phyloP scores from a whole-genome alignment of 306 rosid genomes.

The Rubus parviflorus region DNA sequence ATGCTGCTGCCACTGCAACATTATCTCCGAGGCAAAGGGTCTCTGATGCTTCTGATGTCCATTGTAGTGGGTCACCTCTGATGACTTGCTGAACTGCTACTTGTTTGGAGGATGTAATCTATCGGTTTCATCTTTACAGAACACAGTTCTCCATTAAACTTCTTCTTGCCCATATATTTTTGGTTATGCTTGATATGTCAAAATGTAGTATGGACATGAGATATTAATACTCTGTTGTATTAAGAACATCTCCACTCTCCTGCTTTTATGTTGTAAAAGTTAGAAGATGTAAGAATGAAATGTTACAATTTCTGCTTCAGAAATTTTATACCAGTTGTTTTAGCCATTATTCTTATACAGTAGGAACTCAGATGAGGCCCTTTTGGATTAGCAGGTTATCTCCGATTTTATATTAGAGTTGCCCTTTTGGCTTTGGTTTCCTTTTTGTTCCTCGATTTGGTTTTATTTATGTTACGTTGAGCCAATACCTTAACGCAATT shows the following conservation, averaged over 20 bases:
- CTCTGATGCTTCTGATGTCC: conserved; percentile 83
- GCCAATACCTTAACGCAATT: neutral
- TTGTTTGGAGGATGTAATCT: conserved; percentile 1
- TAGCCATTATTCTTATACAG: neutral
- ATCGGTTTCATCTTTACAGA: neutral
- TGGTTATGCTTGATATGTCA: neutral
- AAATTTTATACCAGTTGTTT: neutral
- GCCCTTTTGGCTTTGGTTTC: neutral
- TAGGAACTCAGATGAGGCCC: neutral
- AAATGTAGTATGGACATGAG: conserved; percentile 17
- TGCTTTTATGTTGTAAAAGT: neutral
- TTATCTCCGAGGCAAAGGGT: conserved; percentile 85
- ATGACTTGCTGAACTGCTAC: conserved; percentile 49
- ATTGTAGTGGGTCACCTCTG: conserved; percentile 89
- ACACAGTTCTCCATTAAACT: neutral
- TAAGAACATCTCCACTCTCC: neutral
- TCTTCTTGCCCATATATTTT: neutral
- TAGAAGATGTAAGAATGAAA: conserved; percentile 8
- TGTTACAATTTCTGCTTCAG: neutral
- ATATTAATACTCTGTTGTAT: neutral
- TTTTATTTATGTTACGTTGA: neutral
- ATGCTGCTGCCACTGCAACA: conserved; percentile 49
- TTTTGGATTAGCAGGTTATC: neutral
- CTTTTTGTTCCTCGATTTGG: neutral
- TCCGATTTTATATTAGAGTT: neutral